Percentiles rank a stretch among this genome's conserved stretches.
These are phyloP conservation scores for Thamnidium elegans DNA, from an alignment of 192 early-diverging fungal genomes.

Conservation along the genomic window DNA sequence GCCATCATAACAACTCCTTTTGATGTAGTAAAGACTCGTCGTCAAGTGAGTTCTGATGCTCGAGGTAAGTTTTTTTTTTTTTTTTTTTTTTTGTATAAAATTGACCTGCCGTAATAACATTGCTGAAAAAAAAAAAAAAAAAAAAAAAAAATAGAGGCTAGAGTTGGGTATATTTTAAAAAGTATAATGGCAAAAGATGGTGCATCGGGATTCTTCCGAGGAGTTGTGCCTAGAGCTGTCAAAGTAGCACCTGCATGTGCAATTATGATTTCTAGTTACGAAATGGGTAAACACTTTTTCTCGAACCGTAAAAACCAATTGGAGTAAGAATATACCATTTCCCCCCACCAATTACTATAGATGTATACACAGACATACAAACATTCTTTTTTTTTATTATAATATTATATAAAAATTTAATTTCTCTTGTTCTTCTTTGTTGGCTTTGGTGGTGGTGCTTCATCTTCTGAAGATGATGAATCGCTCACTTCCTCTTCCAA, in stretches of 20 bases:
- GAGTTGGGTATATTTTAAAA: conserved; percentile 28
- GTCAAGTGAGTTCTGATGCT: conserved; percentile 59
- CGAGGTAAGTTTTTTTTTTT: conserved; percentile 17
- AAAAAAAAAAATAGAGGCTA: conserved; percentile 27
- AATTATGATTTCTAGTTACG: conserved; percentile 94
- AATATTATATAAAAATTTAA: no score
- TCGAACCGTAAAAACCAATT: conserved; percentile 9
- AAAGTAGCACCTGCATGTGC: conserved; percentile 92
- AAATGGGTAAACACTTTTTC: conserved; percentile 58
- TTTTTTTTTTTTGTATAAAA: background rate
- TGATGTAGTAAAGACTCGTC: conserved; percentile 92
- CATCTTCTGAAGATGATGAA: conserved; percentile 7
- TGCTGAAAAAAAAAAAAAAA: conserved; percentile 33
- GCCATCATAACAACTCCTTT: conserved; percentile 90
- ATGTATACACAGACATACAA: no score
- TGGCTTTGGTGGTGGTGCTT: conserved; percentile 3
- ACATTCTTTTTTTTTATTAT: no score
- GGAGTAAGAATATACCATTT: background rate
- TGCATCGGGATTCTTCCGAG: conserved; percentile 50
- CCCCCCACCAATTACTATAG: background rate
- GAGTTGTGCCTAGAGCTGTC: conserved; percentile 71
- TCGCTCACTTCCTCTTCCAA: background rate
- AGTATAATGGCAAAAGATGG: conserved; percentile 51
- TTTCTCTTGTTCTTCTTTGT: conserved; percentile 1
- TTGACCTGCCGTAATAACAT: background rate